Percentiles rank a stretch among this genome's conserved stretches.
These are phyloP conservation scores for Colletotrichum sidae DNA, from an alignment of 2,329 filamentous ascomycete genomes.

Conservation along the genomic window DNA sequence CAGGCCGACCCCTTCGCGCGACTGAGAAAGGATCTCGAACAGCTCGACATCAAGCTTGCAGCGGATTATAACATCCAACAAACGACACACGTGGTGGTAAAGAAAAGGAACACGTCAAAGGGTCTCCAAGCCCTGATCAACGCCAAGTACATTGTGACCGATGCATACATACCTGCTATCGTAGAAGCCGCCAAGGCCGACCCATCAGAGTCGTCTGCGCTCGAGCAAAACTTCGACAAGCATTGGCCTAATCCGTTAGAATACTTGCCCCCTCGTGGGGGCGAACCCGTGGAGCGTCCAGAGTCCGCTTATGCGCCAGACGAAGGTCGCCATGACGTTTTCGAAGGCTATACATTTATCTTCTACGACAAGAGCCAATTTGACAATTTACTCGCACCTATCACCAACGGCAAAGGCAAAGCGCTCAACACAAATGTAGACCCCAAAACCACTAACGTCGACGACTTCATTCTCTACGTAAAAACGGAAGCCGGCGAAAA, in stretches of 20 bases:
- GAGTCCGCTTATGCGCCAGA: constrained; percentile 80
- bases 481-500: constrained; percentile 81
- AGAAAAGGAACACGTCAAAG: constrained; percentile 90
- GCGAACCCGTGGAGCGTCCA: constrained; percentile 78
- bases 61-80: constrained; percentile 75
- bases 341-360: constrained; percentile 88
- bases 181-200: constrained; percentile 68
- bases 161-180: constrained; percentile 79
- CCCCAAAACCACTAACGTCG: constrained; percentile 72
- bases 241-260: constrained; percentile 82
- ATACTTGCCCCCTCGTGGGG: constrained; percentile 79
- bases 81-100: constrained; percentile 90
- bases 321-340: constrained; percentile 73
- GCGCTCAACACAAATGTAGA: constrained; percentile 74
- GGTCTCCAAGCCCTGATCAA: constrained; percentile 89
- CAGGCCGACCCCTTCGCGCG: constrained; percentile 73
- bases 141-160: constrained; percentile 80
- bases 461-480: constrained; percentile 84
- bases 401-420: constrained; percentile 86
- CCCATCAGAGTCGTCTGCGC: constrained; percentile 60
- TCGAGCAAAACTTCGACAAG: constrained; percentile 84
- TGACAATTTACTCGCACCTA: constrained; percentile 77
- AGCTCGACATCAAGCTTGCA: constrained; percentile 88
- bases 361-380: constrained; percentile 84
- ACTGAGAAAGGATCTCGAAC: constrained; percentile 76